A percentile compares a stretch with the other conserved stretches of the same genome.
Conservation (phyloP, 2,329 filamentous ascomycete species). For the Verticillium isaacii region DNA sequence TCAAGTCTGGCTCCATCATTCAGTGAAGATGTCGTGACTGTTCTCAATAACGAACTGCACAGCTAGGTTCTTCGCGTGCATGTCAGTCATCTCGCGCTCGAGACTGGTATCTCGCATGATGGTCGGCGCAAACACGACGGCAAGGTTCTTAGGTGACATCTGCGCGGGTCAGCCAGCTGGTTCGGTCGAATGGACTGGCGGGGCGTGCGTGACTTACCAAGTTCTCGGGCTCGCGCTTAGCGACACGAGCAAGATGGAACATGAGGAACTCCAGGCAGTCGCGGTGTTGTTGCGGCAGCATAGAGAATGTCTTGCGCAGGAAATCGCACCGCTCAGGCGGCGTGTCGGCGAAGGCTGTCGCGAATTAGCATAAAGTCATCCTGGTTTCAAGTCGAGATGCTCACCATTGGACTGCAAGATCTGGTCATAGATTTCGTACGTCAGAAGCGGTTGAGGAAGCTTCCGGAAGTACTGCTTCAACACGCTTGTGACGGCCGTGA, state of each 20-base stretch:
- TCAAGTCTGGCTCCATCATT: slow-evolving; percentile 17
- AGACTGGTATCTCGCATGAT: slow-evolving; percentile 91
- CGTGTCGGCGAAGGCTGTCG: slow-evolving; percentile 55
- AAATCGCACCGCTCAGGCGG: slow-evolving; percentile 64
- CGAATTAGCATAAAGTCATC: slow-evolving; percentile 15
- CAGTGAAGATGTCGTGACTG: slow-evolving; percentile 73
- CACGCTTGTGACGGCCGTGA: slow-evolving; percentile 91
- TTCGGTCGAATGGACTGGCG: background rate
- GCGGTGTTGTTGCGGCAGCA: slow-evolving; percentile 76
- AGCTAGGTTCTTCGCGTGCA: slow-evolving; percentile 86
- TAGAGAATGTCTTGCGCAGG: slow-evolving; percentile 68
- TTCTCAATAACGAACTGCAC: slow-evolving; percentile 93
- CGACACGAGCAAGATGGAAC: slow-evolving; percentile 86
- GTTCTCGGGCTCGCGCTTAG: slow-evolving; percentile 77
- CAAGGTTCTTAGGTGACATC: slow-evolving; percentile 96
- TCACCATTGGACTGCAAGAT: slow-evolving; percentile 76
- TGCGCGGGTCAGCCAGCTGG: slow-evolving; percentile 27
- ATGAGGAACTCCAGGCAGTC: slow-evolving; percentile 92
- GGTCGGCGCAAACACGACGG: slow-evolving; percentile 95
- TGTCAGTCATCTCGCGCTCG: slow-evolving; percentile 93
- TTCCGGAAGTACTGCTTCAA: slow-evolving; percentile 98
- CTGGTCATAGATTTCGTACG: slow-evolving; percentile 86
- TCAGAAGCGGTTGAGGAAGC: slow-evolving; percentile 82
- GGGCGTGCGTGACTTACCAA: slow-evolving; percentile 48
- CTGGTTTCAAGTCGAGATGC: background rate